Percentiles rank a stretch among this genome's conserved stretches.
phyloP scores from a whole-genome alignment of 2,329 filamentous ascomycete species.

The Furcasterigmium sp. region DNA sequence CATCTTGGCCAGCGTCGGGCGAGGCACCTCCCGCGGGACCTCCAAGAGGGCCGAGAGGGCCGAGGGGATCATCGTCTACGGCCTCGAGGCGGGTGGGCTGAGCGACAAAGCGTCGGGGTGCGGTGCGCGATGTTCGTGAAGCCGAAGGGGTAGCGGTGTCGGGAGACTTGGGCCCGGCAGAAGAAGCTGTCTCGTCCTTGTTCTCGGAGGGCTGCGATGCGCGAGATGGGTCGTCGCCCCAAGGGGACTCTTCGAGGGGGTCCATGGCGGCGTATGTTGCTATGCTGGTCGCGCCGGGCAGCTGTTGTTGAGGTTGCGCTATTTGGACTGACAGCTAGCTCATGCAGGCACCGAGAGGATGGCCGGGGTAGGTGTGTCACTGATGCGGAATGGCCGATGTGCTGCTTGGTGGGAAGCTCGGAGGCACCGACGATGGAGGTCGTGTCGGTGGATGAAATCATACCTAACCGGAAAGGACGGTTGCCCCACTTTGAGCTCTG shows the following conservation, averaged over 20 bases:
- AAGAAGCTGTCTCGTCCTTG: slow-evolving; percentile 20
- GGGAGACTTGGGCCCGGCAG: slow-evolving; percentile 21
- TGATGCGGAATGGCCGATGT: slow-evolving; percentile 5
- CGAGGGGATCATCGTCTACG: slow-evolving; percentile 65
- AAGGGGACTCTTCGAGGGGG: slow-evolving; percentile 45
- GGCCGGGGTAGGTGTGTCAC: neutral
- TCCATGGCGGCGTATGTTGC: slow-evolving; percentile 31
- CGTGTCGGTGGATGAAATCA: neutral
- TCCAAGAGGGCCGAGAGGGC: slow-evolving; percentile 66
- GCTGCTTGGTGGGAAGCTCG: neutral
- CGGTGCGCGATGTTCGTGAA: slow-evolving; percentile 39
- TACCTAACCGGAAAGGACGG: neutral
- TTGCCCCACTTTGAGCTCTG: too few species aligned
- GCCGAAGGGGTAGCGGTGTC: slow-evolving; percentile 18
- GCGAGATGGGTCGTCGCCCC: slow-evolving; percentile 38
- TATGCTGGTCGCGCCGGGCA: neutral
- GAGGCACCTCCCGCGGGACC: slow-evolving; percentile 30
- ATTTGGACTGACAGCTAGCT: neutral
- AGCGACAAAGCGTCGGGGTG: slow-evolving; percentile 59
- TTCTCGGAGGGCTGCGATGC: slow-evolving; percentile 25
- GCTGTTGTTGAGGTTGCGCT: slow-evolving; percentile 1
- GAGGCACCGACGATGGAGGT: neutral
- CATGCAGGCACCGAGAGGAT: neutral
- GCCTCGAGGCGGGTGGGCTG: slow-evolving; percentile 75
- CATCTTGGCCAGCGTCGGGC: slow-evolving; percentile 40